Base-by-base conservation (phyloP, 352 stramenopile genomes). In the Phytopythium helicoides region DNA sequence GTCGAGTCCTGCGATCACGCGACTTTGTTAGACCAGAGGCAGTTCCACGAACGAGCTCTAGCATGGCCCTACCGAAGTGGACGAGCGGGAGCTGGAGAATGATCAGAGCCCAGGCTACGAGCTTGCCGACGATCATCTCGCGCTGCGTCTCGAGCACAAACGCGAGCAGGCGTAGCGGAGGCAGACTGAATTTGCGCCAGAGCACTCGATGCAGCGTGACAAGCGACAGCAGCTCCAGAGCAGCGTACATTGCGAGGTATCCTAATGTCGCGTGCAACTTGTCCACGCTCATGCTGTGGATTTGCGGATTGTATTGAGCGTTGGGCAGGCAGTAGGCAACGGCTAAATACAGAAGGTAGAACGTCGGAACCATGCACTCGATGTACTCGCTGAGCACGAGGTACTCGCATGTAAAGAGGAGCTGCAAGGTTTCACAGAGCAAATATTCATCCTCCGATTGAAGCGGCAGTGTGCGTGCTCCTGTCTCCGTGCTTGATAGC, bases 101-200 rank as follows among this genome's bases (percentile, higher is more conserved):
- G 39, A 46, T 46, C 19, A 46, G 39, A 7, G 39, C 21, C 39
- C 39, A 46, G 39, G 39, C 39, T 10, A 26, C 21, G 39, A 46
- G 39, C 39, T 46, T 46, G 39, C 39, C 39, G 18, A 46, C 18
- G 39, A 46, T 46, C 39, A 46, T 46, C 39, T 46, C 39, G 39
- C 39, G 39, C 39, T 81, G 66, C 0, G 52, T 68, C 37, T 68
- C 50, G 22, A 81, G 39, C 11, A 77, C 67, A 18, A 81, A 81
- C 15, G 51, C 58, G 3, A 81, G 52, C 14, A 73, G 64, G 7
- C 58, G 50, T 6, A 74, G 40, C 8, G 60, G 33, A 4, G 50
- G 60, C 0, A 81, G 21, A 6, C 36, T 36, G n/a, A 67, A 64
- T 40, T 63, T 65, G 9, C 60, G 54, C 6, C 71, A 35, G 4